Evolutionary conservation across 2,329 filamentous ascomycete species (phyloP).

Genomic region (Colletotrichum euphorbiae): DNA sequence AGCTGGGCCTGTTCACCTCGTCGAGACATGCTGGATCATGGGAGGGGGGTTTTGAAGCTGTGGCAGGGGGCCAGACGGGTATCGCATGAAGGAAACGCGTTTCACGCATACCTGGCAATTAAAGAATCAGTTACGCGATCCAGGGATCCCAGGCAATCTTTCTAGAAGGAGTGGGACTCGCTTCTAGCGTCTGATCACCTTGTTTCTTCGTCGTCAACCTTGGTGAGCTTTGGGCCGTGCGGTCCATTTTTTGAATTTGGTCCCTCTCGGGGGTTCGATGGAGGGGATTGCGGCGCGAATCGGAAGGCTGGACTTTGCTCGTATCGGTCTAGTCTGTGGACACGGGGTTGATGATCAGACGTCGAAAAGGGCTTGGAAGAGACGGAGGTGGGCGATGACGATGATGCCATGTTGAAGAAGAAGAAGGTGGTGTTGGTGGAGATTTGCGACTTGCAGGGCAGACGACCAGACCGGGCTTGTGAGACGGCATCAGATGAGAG

Average conservation of each 20-base stretch:
- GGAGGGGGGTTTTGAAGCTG: conserved; percentile 29
- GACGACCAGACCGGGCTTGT: conserved; percentile 14
- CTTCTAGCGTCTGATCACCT: conserved; percentile 49
- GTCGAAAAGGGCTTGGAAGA: conserved; percentile 23
- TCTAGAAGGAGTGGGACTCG: conserved; percentile 51
- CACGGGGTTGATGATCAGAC: conserved; percentile 37
- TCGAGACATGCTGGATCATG: conserved; percentile 34
- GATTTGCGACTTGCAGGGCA: conserved; percentile 20
- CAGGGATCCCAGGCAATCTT: conserved; percentile 45
- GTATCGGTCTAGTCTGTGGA: conserved; percentile 22
- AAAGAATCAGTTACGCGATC: conserved; percentile 60
- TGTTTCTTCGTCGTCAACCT: conserved; percentile 32
- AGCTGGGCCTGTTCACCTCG: conserved; percentile 23
- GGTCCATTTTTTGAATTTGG: conserved; percentile 8
- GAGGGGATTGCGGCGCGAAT: conserved; percentile 18
- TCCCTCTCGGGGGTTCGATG: conserved; percentile 2
- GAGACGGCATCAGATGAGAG: conserved; percentile 1
- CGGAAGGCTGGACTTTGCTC: conserved; percentile 17
- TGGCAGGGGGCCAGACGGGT: conserved; percentile 43
- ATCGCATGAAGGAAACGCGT: conserved; percentile 60
- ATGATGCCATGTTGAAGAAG: conserved; percentile 6
- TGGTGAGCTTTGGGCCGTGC: neutral
- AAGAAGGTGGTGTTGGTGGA: conserved; percentile 8
- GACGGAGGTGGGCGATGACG: conserved; percentile 5
- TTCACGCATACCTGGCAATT: conserved; percentile 60